Evolutionary conservation across 768 basidiomycete species (phyloP).

Genomic region (Neoboletus brunneissimus): DNA sequence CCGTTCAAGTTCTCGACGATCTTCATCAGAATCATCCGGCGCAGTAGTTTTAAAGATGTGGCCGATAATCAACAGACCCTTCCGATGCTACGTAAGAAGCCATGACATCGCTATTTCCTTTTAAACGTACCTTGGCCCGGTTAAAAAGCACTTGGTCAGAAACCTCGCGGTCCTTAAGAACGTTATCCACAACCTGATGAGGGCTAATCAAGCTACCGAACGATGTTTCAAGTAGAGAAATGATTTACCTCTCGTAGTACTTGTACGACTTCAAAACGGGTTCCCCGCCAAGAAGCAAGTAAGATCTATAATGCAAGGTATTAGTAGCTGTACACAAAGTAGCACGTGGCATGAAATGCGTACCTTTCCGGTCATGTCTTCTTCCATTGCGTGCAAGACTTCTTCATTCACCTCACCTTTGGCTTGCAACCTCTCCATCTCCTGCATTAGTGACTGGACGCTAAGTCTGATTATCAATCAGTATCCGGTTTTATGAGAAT

Average conservation of each 20-base stretch:
- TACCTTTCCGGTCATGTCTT: constrained; percentile 91
- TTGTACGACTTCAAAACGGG: constrained; percentile 90
- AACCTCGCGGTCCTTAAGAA: constrained; percentile 75
- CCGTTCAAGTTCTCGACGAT: constrained; percentile 92
- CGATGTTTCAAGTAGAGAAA: constrained; percentile 3
- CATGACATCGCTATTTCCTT: neutral
- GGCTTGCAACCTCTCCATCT: constrained; percentile 87
- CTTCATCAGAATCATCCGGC: constrained; percentile 91
- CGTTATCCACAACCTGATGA: constrained; percentile 71
- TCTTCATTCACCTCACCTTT: constrained; percentile 90
- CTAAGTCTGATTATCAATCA: constrained; percentile 35
- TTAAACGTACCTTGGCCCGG: constrained; percentile 71
- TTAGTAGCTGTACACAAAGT: neutral
- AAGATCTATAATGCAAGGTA: constrained; percentile 55
- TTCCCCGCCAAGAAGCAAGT: constrained; percentile 97
- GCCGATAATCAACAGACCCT: constrained; percentile 88
- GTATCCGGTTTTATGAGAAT: constrained; percentile 44
- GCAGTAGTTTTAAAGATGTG: constrained; percentile 82
- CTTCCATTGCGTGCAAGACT: constrained; percentile 79
- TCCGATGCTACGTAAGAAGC: constrained; percentile 2
- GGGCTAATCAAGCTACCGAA: neutral
- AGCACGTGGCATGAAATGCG: neutral
- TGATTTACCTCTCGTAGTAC: constrained; percentile 68
- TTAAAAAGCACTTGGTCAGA: constrained; percentile 70
- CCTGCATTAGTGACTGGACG: constrained; percentile 41